Base-by-base conservation (phyloP, 2,329 filamentous ascomycete genomes). In the Penicillium digitatum region DNA sequence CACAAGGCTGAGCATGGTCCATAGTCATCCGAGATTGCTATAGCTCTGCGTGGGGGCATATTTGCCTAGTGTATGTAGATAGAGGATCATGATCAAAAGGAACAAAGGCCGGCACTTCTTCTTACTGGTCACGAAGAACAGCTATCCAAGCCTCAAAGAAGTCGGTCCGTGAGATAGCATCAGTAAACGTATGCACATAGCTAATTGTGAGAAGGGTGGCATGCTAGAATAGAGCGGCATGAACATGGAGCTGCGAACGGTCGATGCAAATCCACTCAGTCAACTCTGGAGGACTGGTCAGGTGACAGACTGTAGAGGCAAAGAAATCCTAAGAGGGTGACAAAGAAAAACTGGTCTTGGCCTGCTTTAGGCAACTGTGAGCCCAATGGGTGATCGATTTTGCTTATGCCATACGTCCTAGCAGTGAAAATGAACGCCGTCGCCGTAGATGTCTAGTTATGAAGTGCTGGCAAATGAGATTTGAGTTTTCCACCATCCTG, bases 341-440 rank as follows among this genome's bases (percentile, higher is more conserved):
- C 29, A n/a, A 46, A 22, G 7, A 46, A 46, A 24, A 29, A 24
- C 27, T 46, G 43, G 12, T 46, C 29, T 20, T 46, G 43, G 43
- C 9, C 14, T 9, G 29, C 18, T n/a, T 32, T 32, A 20, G 29
- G 43, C 20, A 46, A 20, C 18, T 46, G 29, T 14, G 43, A 46
- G 43, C 43, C 77, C 1, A 78, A 56, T 0, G 74, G 71, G 55
- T 83, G 76, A 5, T 78, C 70, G 2, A 62, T 52, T 18, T 81
- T 72, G 9, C 55, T 49, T n/a, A 72, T 64, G 18, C 72, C 66
- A 51, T 76, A 65, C 3, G 58, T 56, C 1, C 63, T 65, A 38
- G 77, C 75, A 0, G 73, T 72, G 60, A 72, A 81, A 9, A 66
- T 59, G 2, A 81, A 68, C n/a, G n/a, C n/a, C n/a, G n/a, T n/a